A percentile compares a stretch with the other conserved stretches of the same genome.
phyloP scores from a whole-genome alignment of 1,284 basidiomycete species.

The Irpex sp. region DNA sequence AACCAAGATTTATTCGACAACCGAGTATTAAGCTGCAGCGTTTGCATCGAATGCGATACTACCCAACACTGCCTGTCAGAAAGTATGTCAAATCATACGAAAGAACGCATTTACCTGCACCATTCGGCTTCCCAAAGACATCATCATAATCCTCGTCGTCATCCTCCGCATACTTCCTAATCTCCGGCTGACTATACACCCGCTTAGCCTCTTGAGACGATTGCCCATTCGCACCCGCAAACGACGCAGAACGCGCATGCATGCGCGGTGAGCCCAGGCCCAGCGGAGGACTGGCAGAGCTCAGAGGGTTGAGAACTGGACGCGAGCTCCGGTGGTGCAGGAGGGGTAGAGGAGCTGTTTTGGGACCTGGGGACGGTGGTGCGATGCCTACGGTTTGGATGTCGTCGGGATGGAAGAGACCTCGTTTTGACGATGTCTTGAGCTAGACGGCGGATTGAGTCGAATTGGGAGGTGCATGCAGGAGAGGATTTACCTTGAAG shows the following conservation, averaged over 20 bases:
- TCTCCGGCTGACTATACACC: slow-evolving; percentile 52
- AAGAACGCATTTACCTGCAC: slow-evolving; percentile 38
- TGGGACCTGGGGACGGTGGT: slow-evolving; percentile 48
- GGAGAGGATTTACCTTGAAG: slow-evolving; percentile 58
- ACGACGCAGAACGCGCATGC: slow-evolving; percentile 51
- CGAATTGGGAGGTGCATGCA: not conserved
- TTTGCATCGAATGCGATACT: slow-evolving; percentile 62
- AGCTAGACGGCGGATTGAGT: slow-evolving; percentile 36
- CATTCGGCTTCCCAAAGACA: slow-evolving; percentile 78
- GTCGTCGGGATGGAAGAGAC: slow-evolving; percentile 86
- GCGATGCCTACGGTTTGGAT: slow-evolving; percentile 67
- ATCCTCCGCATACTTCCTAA: slow-evolving; percentile 82
- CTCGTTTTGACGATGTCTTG: slow-evolving; percentile 66
- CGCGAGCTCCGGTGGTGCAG: slow-evolving; percentile 45
- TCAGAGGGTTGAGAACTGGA: slow-evolving; percentile 40
- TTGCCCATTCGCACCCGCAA: slow-evolving; percentile 47
- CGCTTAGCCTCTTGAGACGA: slow-evolving; percentile 61
- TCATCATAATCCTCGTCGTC: slow-evolving; percentile 87
- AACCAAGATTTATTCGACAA: slow-evolving; percentile 87
- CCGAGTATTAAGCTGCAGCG: slow-evolving; percentile 78
- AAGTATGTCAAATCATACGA: too few relatives aligned
- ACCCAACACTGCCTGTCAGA: too few relatives aligned
- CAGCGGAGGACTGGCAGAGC: slow-evolving; percentile 18
- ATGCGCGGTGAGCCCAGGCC: slow-evolving; percentile 15
- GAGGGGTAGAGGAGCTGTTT: slow-evolving; percentile 59